Evolutionary conservation across 257 asterid species (phyloP).

Genomic region (Datura wrightii): DNA sequence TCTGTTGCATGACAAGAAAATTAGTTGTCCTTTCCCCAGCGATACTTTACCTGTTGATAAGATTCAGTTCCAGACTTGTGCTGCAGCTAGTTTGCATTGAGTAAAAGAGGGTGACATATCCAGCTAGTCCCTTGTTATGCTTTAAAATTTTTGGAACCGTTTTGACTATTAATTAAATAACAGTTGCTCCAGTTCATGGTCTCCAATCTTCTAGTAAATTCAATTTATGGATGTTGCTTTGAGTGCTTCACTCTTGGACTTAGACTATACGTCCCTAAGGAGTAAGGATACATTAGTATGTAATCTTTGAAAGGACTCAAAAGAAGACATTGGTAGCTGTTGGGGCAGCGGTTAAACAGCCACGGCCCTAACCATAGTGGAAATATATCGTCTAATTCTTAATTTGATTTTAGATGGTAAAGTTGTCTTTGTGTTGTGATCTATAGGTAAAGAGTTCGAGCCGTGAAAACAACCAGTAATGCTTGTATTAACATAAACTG

Average conservation of each 20-base stretch:
- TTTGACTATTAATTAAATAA: not conserved
- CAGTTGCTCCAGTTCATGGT: not conserved
- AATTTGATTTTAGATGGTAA: no score
- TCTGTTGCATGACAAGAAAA: slow-evolving; percentile 46
- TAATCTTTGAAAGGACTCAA: not conserved
- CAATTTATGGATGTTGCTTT: not conserved
- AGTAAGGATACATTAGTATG: not conserved
- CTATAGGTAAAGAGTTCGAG: no score
- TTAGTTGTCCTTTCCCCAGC: slow-evolving; percentile 54
- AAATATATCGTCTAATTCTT: no score
- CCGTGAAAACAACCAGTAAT: no score
- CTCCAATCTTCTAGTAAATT: not conserved
- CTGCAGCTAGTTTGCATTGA: not conserved
- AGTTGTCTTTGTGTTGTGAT: no score
- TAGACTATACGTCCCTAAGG: not conserved
- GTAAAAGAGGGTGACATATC: not conserved
- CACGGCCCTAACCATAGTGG: no score
- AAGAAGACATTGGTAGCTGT: not conserved
- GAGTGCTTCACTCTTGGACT: not conserved
- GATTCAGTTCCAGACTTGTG: slow-evolving; percentile 55
- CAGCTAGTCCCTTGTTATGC: not conserved
- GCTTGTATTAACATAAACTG: no score
- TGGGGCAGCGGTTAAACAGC: not conserved
- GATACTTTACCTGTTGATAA: slow-evolving; percentile 61
- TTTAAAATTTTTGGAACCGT: not conserved